Evolutionary conservation across 306 rosid species (phyloP), one percentile per base, ranked within the genome.

Genomic region (Fagus sylvatica): DNA sequence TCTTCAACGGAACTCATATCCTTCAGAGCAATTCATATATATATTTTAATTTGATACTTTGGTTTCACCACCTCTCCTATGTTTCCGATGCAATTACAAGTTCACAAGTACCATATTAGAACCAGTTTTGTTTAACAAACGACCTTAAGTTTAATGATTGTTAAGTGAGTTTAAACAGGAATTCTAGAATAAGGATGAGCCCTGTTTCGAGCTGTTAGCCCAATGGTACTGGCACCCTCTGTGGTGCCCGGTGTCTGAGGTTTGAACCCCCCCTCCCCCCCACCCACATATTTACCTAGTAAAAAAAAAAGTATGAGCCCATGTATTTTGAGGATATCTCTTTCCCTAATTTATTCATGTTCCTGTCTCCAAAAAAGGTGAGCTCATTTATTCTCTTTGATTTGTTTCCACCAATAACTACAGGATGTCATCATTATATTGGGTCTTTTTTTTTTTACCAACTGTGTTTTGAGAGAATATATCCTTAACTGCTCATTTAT

Each of bases 1-100:
- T 95, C 81, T 95, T 95, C 88, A 94, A 89, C 33, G 97, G 91
- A 32, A 92, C 88, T 89, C 98, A 92, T 95, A 95, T 95, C 98
- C 97, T 95, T 89, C 15, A 42, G 34, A 60, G 57, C 28, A 48
- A 42, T 1, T 46, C 51, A 46, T 46, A 46, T 46, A 8, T 75
- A 10, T 68, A 7, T 48, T 40, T 42, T n/a, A 70, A 42, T 10
- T 78, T 75, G 41, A 41, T 40, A 11, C 61, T 80, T 56, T 11
- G 33, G 37, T 68, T 30, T 68, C 72, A 6, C 16, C 4, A 9
- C 39, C 19, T 10, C 43, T 2, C 33, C 1, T 43, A 12, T 30
- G 33, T 46, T 64, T 76, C 6, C 0, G 36, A 33, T 43, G 49
- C 49, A 43, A 7, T 43, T 32, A 74, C 32, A 9, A 10, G 36